phyloP scores from a whole-genome alignment of 805 yeast species.

The Saturnispora sekii region DNA sequence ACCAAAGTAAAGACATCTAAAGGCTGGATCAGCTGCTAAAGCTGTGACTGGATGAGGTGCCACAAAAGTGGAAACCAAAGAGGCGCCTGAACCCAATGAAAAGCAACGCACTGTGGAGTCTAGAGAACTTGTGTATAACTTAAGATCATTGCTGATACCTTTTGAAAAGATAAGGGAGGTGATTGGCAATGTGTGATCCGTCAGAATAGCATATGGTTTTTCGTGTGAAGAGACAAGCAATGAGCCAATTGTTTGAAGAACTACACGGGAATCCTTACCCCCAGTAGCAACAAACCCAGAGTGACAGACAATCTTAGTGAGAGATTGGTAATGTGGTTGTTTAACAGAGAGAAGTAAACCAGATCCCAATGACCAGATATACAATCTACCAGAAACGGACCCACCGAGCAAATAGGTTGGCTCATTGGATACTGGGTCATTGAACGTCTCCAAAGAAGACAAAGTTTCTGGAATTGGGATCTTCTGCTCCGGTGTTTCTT shows the following conservation, averaged over 20 bases:
- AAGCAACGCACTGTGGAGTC: slow-evolving; percentile 73
- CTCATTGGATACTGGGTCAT: slow-evolving; percentile 11
- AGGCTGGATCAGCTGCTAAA: slow-evolving; percentile 67
- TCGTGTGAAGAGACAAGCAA: slow-evolving; percentile 20
- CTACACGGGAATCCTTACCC: slow-evolving; percentile 73
- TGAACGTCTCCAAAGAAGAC: slow-evolving; percentile 36
- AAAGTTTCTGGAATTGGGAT: slow-evolving; percentile 79
- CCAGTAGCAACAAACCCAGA: slow-evolving; percentile 66
- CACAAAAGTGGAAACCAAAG: slow-evolving; percentile 63
- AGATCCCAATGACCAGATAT: slow-evolving; percentile 76
- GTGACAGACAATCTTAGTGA: slow-evolving; percentile 47
- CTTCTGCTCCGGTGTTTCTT: slow-evolving; percentile 65
- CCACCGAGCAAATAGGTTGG: slow-evolving; percentile 63
- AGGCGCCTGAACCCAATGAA: slow-evolving; percentile 32
- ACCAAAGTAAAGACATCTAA: slow-evolving; percentile 66
- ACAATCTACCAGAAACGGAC: slow-evolving; percentile 63
- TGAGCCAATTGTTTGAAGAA: slow-evolving; percentile 47
- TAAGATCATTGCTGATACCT: slow-evolving; percentile 51
- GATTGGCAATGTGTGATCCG: slow-evolving; percentile 47
- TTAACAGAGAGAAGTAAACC: slow-evolving; percentile 65
- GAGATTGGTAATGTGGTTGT: slow-evolving; percentile 77
- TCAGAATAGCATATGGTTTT: slow-evolving; percentile 49
- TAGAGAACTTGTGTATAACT: slow-evolving; percentile 56
- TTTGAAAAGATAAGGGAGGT: slow-evolving; percentile 32
- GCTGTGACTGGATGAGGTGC: slow-evolving; percentile 47